Conservation (phyloP, 768 basidiomycete genomes). For the Xerocomus spinulosus region DNA sequence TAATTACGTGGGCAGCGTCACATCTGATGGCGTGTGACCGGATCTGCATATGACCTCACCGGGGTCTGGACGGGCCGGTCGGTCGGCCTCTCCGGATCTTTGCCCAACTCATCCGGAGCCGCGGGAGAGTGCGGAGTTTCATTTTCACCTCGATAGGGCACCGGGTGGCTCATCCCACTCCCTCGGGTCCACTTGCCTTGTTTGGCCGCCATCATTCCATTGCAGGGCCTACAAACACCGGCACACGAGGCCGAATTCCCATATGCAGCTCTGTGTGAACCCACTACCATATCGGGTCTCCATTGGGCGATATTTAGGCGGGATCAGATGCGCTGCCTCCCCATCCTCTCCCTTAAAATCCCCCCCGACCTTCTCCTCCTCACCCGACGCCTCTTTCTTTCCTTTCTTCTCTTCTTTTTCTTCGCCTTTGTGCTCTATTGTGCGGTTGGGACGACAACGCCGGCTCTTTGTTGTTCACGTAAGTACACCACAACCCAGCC, state of each 20-base stretch:
- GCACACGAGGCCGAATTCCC: slow-evolving; percentile 31
- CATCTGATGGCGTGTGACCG: too few relatives aligned
- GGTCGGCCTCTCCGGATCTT: slow-evolving; percentile 31
- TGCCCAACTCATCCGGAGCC: slow-evolving; percentile 19
- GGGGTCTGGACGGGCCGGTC: slow-evolving; percentile 3
- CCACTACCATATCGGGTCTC: slow-evolving; percentile 3
- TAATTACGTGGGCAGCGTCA: slow-evolving; percentile 31
- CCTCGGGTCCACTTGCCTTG: slow-evolving; percentile 4
- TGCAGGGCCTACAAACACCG: slow-evolving; percentile 32
- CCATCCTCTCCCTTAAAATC: slow-evolving; percentile 23
- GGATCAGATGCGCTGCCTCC: slow-evolving; percentile 28
- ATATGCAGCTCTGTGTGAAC: slow-evolving; percentile 7
- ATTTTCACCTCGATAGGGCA: slow-evolving; percentile 24
- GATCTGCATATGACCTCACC: slow-evolving; percentile 32
- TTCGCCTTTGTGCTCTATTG: slow-evolving; percentile 31
- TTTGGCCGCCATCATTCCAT: slow-evolving; percentile 19
- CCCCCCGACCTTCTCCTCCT: slow-evolving; percentile 32
- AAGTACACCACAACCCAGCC: slow-evolving; percentile 11
- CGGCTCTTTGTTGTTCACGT: slow-evolving; percentile 32
- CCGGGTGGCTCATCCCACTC: slow-evolving; percentile 20
- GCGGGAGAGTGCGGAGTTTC: slow-evolving; percentile 22
- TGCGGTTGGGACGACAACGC: slow-evolving; percentile 31
- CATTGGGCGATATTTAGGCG: slow-evolving; percentile 30
- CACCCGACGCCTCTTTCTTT: slow-evolving; percentile 35
- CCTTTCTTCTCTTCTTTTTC: slow-evolving; percentile 19